Conservation (phyloP, 768 basidiomycete species). For the Tylopilus subfusipes region DNA sequence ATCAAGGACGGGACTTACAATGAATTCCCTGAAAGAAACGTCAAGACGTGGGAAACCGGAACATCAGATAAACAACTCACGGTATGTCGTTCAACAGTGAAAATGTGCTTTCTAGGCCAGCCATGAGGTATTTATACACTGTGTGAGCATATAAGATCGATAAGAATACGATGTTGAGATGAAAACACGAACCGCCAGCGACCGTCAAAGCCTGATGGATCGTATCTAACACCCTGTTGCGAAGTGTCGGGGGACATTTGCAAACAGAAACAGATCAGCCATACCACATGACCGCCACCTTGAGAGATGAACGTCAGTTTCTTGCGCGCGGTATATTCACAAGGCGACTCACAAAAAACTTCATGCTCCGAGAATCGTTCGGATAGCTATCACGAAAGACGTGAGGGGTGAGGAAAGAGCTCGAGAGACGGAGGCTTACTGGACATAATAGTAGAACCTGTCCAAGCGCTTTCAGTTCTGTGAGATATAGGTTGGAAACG, state of each 20-base stretch:
- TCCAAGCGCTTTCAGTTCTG: neutral
- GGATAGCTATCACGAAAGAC: neutral
- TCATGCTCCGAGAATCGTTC: neutral
- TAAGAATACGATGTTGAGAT: neutral
- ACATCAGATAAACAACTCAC: neutral
- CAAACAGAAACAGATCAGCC: neutral
- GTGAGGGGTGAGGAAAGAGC: neutral
- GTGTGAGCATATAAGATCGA: neutral
- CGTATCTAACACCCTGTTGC: slow-evolving; percentile 8
- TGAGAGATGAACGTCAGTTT: neutral
- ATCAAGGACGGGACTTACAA: slow-evolving; percentile 1
- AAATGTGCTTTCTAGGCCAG: neutral
- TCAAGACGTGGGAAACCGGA: neutral
- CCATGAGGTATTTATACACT: slow-evolving; percentile 6
- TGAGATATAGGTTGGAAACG: too few relatives aligned
- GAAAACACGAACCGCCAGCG: slow-evolving; percentile 4
- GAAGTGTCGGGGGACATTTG: neutral
- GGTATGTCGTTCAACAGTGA: neutral
- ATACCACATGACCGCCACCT: slow-evolving; percentile 15
- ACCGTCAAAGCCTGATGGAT: slow-evolving; percentile 4
- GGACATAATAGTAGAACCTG: slow-evolving; percentile 11
- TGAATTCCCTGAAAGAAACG: slow-evolving; percentile 5
- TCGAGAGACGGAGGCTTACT: neutral
- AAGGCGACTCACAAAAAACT: slow-evolving; percentile 1
- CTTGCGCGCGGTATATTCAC: neutral